These are phyloP conservation scores for Tetracladium marchalianum DNA, from an alignment of 495 filamentous ascomycete genomes.

Conservation along the genomic window DNA sequence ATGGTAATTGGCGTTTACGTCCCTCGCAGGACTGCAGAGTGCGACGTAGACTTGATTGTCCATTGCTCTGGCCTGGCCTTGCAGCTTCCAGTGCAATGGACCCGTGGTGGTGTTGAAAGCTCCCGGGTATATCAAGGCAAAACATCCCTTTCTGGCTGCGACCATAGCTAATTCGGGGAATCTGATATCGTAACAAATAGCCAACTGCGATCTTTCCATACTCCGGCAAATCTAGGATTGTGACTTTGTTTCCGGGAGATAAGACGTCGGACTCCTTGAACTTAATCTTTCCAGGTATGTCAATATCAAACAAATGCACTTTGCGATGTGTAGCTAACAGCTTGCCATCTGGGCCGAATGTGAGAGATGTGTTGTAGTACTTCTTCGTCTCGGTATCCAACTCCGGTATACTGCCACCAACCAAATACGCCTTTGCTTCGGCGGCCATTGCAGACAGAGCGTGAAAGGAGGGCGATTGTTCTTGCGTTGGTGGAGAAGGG, in stretches of 20 bases:
- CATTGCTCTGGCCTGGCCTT: slow-evolving; percentile 72
- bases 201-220: slow-evolving; percentile 78
- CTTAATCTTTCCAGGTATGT: slow-evolving; percentile 87
- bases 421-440: slow-evolving; percentile 65
- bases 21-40: slow-evolving; percentile 82
- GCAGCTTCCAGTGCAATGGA: slow-evolving; percentile 79
- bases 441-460: slow-evolving; percentile 69
- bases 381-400: slow-evolving; percentile 45
- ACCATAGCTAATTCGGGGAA: slow-evolving; percentile 93
- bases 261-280: slow-evolving; percentile 90
- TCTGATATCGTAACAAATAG: slow-evolving; percentile 94
- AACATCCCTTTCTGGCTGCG: slow-evolving; percentile 72
- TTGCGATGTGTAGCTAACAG: slow-evolving; percentile 87
- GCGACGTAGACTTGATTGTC: slow-evolving; percentile 96
- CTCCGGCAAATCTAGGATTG: slow-evolving; percentile 71
- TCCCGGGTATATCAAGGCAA: slow-evolving; percentile 82
- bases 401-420: slow-evolving; percentile 93
- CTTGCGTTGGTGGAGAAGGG: slow-evolving; percentile 60
- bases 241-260: slow-evolving; percentile 68
- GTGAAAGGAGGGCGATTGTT: slow-evolving; percentile 72
- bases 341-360: slow-evolving; percentile 65
- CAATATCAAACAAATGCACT: slow-evolving; percentile 97
- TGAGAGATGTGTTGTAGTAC: slow-evolving; percentile 85
- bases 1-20: slow-evolving; percentile 67
- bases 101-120: slow-evolving; percentile 95